Evolutionary conservation across 2,329 filamentous ascomycete genomes (phyloP).

Genomic region (Trichothecium roseum): DNA sequence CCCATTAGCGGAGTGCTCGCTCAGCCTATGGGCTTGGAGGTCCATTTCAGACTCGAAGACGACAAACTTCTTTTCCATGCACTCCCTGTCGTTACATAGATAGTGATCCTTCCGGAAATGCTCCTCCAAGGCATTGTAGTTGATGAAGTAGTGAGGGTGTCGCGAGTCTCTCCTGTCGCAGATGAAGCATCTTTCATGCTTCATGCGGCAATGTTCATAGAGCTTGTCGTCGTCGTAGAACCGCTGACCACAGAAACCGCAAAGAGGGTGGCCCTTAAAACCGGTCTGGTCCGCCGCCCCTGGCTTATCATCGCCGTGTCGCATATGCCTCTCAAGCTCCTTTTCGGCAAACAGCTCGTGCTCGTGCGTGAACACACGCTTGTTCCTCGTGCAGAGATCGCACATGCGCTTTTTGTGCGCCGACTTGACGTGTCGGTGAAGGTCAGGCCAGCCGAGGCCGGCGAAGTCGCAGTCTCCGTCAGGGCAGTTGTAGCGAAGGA

Average conservation of each 20-base stretch:
- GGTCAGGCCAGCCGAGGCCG: conserved; percentile 53
- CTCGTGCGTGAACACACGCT: conserved; percentile 97
- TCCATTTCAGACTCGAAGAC: conserved; percentile 95
- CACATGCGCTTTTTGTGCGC: conserved; percentile 84
- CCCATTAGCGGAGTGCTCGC: conserved; percentile 78
- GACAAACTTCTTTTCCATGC: conserved; percentile 93
- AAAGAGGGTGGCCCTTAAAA: conserved; percentile 91
- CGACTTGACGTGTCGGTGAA: conserved; percentile 67
- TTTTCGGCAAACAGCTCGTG: conserved; percentile 80
- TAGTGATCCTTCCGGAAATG: conserved; percentile 88
- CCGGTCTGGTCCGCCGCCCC: conserved; percentile 87
- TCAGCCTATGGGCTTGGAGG: conserved; percentile 83
- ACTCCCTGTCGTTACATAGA: conserved; percentile 74
- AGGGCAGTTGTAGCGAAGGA: conserved; percentile 92
- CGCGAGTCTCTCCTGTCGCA: conserved; percentile 65
- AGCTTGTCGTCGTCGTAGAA: conserved; percentile 97
- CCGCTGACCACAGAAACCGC: conserved; percentile 79
- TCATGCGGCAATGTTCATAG: conserved; percentile 84
- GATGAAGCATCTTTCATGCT: conserved; percentile 90
- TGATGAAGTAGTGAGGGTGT: conserved; percentile 79
- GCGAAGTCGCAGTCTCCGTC: conserved; percentile 71
- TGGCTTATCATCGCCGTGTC: conserved; percentile 79
- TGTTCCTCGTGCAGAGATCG: conserved; percentile 82
- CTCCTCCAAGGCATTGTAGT: conserved; percentile 76
- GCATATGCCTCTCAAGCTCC: conserved; percentile 80